Percentiles rank a stretch among this genome's conserved stretches.
These are phyloP conservation scores for Mercurialis annua DNA, from an alignment of 345 rosid genomes.

Conservation along the genomic window DNA sequence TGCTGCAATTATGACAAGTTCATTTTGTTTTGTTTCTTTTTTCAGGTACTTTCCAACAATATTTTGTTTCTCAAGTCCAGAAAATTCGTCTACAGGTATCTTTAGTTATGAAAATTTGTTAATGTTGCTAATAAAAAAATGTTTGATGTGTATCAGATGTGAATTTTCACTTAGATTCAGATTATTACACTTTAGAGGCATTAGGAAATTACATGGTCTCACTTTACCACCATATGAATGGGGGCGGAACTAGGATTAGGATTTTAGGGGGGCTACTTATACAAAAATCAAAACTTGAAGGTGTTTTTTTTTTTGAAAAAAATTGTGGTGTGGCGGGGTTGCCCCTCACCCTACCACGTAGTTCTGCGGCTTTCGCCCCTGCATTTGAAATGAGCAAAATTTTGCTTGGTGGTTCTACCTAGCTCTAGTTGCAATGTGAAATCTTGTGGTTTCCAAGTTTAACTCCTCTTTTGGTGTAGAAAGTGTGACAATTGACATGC, in stretches of 20 bases:
- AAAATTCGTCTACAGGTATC: conserved; percentile 86
- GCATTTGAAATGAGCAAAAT: no score
- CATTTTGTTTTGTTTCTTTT: conserved; percentile 20
- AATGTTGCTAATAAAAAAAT: not conserved
- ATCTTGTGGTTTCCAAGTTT: not conserved
- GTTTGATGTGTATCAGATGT: no score
- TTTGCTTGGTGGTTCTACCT: not conserved
- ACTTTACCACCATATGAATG: no score
- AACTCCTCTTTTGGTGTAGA: not conserved
- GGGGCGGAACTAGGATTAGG: no score
- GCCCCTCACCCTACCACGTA: no score
- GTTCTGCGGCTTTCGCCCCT: no score
- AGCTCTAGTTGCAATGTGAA: not conserved
- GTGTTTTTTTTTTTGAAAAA: no score
- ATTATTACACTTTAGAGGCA: no score
- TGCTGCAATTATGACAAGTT: not conserved
- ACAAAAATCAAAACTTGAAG: no score
- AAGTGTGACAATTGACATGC: conserved; percentile 6
- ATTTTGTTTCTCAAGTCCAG: conserved; percentile 85
- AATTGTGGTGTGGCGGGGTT: no score
- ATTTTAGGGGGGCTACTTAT: no score
- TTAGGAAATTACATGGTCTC: no score
- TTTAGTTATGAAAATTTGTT: not conserved
- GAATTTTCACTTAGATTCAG: not conserved
- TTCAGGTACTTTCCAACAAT: conserved; percentile 82